phyloP scores from a whole-genome alignment of 495 filamentous ascomycete genomes.

The Penicillium coffeae region DNA sequence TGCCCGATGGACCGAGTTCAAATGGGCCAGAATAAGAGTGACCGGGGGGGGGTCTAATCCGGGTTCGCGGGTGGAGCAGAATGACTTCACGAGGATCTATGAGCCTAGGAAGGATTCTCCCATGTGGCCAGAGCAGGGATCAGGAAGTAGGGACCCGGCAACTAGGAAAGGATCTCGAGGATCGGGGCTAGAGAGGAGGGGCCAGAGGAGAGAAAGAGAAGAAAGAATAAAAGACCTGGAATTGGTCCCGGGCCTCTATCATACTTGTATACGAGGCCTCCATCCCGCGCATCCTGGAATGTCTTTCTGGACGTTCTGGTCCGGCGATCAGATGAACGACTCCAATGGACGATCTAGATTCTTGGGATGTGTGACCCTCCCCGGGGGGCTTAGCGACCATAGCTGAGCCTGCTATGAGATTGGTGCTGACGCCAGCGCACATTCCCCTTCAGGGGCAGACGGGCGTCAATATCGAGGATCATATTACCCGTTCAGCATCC shows the following conservation, averaged over 20 bases:
- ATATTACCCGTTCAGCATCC: background rate
- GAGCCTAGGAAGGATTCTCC: background rate
- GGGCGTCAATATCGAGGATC: background rate
- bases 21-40: slow-evolving; percentile 1
- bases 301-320: no score
- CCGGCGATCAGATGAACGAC: no score
- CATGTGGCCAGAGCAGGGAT: background rate
- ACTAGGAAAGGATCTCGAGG: background rate
- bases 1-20: slow-evolving; percentile 14
- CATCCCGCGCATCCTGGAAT: no score
- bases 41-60: background rate
- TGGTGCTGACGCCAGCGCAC: background rate
- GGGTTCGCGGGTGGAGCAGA: background rate
- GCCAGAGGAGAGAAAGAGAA: background rate
- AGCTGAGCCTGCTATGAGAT: slow-evolving; percentile 1
- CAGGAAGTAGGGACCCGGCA: background rate
- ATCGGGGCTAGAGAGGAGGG: background rate
- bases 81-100: background rate
- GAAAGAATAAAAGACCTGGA: background rate
- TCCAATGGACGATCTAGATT: slow-evolving; percentile 12
- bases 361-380: slow-evolving; percentile 5
- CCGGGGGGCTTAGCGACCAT: background rate
- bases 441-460: background rate
- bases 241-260: no score
- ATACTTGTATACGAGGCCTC: no score